Conservation (phyloP, 2,329 filamentous ascomycete genomes). For the Xylariaceae sp. region DNA sequence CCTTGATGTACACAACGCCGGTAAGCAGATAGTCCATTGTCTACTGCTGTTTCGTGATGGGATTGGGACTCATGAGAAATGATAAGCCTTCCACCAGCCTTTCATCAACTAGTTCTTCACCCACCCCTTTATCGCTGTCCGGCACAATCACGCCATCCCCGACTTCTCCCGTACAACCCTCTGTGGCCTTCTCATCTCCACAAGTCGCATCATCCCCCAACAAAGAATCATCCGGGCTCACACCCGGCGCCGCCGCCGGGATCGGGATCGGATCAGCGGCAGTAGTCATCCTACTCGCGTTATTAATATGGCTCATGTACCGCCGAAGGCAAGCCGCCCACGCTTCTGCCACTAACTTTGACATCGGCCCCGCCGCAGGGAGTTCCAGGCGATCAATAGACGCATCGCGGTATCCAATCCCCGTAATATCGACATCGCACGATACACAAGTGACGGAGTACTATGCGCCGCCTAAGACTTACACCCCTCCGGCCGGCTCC, state of each 20-base stretch:
- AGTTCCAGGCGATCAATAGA: too few species aligned
- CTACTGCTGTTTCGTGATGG: neutral
- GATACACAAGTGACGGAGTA: too few species aligned
- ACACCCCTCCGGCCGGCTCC: too few species aligned
- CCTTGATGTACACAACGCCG: conserved; percentile 21
- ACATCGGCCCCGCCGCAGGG: too few species aligned
- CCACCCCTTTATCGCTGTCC: neutral
- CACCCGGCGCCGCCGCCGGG: conserved; percentile 11
- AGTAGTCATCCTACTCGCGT: conserved; percentile 9
- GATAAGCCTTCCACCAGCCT: conserved; percentile 3
- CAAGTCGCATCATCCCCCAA: too few species aligned
- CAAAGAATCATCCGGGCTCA: conserved; percentile 2
- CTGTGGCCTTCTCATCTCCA: too few species aligned
- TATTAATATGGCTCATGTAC: conserved; percentile 12
- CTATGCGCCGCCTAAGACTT: too few species aligned
- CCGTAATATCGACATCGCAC: too few species aligned
- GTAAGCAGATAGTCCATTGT: conserved; percentile 6
- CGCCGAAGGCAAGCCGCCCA: conserved; percentile 12
- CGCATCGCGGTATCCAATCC: too few species aligned
- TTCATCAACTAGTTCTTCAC: neutral
- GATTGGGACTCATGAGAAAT: neutral
- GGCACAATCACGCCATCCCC: neutral
- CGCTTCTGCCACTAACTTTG: too few species aligned
- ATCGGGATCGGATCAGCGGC: conserved; percentile 9
- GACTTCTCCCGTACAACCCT: too few species aligned